A percentile compares a stretch with the other conserved stretches of the same genome.
phyloP scores from a whole-genome alignment of 106 monocot genomes.

The Platanthera guangdongensis region DNA sequence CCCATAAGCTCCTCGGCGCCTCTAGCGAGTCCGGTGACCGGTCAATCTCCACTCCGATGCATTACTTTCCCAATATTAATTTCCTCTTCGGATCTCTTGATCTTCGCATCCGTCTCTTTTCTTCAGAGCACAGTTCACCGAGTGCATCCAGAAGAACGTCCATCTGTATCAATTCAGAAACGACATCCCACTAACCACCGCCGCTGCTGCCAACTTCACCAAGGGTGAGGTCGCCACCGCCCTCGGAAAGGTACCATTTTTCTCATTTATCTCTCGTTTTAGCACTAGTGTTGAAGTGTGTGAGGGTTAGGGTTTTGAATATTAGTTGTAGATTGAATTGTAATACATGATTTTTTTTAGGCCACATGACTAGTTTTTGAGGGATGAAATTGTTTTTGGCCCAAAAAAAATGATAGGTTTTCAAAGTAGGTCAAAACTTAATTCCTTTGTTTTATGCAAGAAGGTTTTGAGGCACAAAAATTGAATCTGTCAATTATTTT shows the following conservation, averaged over 20 bases:
- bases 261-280: not conserved
- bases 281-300: not conserved
- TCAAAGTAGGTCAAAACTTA: too few relatives aligned
- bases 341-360: not conserved
- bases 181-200: conserved; percentile 75
- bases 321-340: not conserved
- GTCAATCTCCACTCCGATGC: conserved; percentile 14
- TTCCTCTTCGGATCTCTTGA: not conserved
- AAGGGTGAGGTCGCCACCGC: conserved; percentile 91
- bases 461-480: too few relatives aligned
- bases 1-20: conserved; percentile 87
- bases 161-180: conserved; percentile 93
- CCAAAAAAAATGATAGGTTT: too few relatives aligned
- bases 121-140: conserved; percentile 89
- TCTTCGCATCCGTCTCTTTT: not conserved
- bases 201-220: conserved; percentile 83
- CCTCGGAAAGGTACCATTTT: conserved; percentile 62
- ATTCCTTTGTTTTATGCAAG: too few relatives aligned
- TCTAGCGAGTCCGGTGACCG: conserved; percentile 79
- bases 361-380: too few relatives aligned
- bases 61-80: not conserved
- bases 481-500: too few relatives aligned
- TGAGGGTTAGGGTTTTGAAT: conserved; percentile 10
- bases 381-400: too few relatives aligned
- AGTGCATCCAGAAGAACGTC: conserved; percentile 95